phyloP scores from a whole-genome alignment of 441 rosid species.

The Pelargonium australe region DNA sequence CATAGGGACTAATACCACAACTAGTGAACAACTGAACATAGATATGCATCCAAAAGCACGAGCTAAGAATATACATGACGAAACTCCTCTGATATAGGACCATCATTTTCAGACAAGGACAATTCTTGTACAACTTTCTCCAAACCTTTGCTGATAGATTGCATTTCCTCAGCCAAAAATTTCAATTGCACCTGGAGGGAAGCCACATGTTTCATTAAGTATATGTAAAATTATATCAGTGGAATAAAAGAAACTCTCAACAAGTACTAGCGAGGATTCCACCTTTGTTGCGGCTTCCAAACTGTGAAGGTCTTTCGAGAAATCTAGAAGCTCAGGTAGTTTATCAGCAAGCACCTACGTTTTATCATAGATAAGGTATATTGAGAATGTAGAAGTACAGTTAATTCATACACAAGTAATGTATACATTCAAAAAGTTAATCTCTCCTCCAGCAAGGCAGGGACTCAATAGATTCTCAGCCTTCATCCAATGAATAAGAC shows the following conservation, averaged over 20 bases:
- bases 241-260: neutral
- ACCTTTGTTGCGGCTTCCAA: conserved; percentile 85
- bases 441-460: neutral
- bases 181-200: conserved; percentile 77
- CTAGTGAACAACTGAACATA: neutral
- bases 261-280: neutral
- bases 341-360: conserved; percentile 80
- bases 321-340: conserved; percentile 81
- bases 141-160: conserved; percentile 88
- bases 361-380: conserved; percentile 15
- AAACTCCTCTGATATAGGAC: conserved; percentile 64
- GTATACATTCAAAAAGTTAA: neutral
- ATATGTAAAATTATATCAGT: neutral
- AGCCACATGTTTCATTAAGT: conserved; percentile 7
- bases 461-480: neutral
- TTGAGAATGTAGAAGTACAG: neutral
- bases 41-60: neutral
- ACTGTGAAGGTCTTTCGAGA: conserved; percentile 57
- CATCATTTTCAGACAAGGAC: conserved; percentile 78
- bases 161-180: conserved; percentile 93
- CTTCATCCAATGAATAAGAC: neutral
- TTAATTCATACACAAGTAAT: neutral
- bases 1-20: neutral
- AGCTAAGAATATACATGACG: conserved; percentile 41
- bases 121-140: conserved; percentile 86